Evolutionary conservation across 495 filamentous ascomycete species (phyloP), one percentile per base, ranked within the genome.

Genomic region (Aspergillus incahuasiensis): DNA sequence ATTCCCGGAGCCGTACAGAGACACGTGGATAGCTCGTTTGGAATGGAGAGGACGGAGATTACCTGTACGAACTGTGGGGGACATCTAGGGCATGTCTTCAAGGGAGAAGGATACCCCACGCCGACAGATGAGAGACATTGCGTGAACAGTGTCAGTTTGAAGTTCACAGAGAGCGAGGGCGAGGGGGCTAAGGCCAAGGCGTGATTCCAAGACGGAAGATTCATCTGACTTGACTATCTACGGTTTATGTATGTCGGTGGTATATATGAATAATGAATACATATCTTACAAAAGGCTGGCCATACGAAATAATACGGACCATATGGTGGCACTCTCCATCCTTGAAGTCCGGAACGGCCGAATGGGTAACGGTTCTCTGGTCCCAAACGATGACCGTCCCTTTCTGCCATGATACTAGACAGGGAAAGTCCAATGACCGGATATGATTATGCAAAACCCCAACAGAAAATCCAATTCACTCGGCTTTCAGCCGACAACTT

Each of bases 61-160:
- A 85, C 91, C 41, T 98, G 94, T 74, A 79, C 78, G 51, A 94
- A 92, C 71, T 98, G 94, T 63, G 94, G 94, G 5, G 94, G 94
- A 3, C 94, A 98, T 77, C 70, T 98, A 49, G 94, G 94, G 21
- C 94, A 98, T 78, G 91, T 97, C 34, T 98, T 98, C 66, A 95
- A 96, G 78, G 94, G 94, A 7, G 94, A 98, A 71, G 90, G 91
- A 38, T 95, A 85, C 70, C 67, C 78, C 9, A 97, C 90, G 16
- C 91, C 94, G 42, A 97, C 92, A 44, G 88, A 98, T 70, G 92
- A 97, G 83, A 76, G 94, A 48, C 94, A 98, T 74, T 98, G 94
- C 69, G 94, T 98, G 47, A 98, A 98, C 68, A 94, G 90, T 60
- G 72, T 97, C 19, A 95, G 89, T 69, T 76, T 98, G 74, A 92